Base-by-base conservation (phyloP, 2,329 filamentous ascomycete genomes). In the Fusarium chaquense region DNA sequence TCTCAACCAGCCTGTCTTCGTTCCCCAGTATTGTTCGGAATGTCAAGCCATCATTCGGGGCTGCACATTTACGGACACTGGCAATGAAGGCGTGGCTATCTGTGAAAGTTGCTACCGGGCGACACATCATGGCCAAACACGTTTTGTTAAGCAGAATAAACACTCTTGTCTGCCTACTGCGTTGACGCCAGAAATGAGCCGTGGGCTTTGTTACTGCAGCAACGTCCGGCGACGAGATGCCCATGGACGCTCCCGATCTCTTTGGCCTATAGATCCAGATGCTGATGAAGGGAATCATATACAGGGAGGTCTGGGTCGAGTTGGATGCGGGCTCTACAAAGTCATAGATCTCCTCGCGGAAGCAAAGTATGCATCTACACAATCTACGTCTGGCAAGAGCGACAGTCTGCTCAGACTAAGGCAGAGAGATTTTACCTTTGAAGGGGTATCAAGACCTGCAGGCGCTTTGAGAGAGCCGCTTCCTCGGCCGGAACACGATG, bases 61-160 rank as follows among this genome's bases (percentile, higher is more conserved):
- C 4, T 77, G 71, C 28, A 72, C 73, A 51, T 80, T 77, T 46
- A 26, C 44, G 12, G 68, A 67, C 11, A 43, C 54, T 1, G 32
- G 43, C n/a, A 38, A 56, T 6, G 32, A 69, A 16, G 50, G 53
- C 13, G 58, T 59, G 0, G 18, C 47, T 4, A 40, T 81, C n/a
- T 81, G 78, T 59, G 78, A 81, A 52, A 52, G 49, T 20, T 82
- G 80, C 62, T 81, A 81, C 57, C 61, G 77, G 26, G 45, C 62
- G 5, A 59, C 64, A 1, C 71, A 77, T 56, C 77, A 77, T 38
- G 76, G 76, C 9, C 65, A 76, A 5, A 26, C 52, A 6, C 54
- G 63, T 1, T 80, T 75, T 57, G 49, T 56, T 3, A 81, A 81
- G 61, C 47, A 70, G 12, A 78, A 80, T 58, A 81, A 81, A 52